Conservation (phyloP, 257 asterid genomes). For the Solanum dulcamara region DNA sequence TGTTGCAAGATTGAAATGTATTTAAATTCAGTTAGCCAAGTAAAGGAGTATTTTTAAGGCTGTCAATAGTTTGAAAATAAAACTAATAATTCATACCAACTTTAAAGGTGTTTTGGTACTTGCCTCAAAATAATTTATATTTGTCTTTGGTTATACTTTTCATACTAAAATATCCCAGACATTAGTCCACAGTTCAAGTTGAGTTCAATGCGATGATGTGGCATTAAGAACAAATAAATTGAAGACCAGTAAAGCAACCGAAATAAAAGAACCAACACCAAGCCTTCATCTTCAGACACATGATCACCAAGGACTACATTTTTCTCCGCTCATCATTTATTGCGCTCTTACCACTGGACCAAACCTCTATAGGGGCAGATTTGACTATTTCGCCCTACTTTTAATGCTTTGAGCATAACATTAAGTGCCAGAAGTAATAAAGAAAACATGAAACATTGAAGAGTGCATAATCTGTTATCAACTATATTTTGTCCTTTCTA, state of each 20-base stretch:
- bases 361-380: not conserved
- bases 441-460: not conserved
- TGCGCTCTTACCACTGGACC: not conserved
- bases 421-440: not conserved
- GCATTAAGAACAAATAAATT: not conserved
- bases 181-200: not conserved
- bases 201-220: not conserved
- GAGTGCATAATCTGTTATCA: not conserved
- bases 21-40: too few species aligned
- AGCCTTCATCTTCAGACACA: not conserved
- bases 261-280: not conserved
- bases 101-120: too few species aligned
- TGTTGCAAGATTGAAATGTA: too few species aligned
- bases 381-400: not conserved
- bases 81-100: too few species aligned
- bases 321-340: not conserved
- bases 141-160: not conserved
- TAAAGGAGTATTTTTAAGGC: too few species aligned
- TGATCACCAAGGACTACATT: not conserved
- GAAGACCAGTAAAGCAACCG: not conserved
- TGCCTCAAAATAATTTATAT: not conserved
- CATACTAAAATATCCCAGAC: not conserved
- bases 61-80: too few species aligned
- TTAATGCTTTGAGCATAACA: not conserved
- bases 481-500: not conserved